Percentiles rank a stretch among this genome's conserved stretches.
These are phyloP conservation scores for Aspergillus sclerotialis DNA, from an alignment of 2,329 filamentous ascomycete species.

Conservation along the genomic window DNA sequence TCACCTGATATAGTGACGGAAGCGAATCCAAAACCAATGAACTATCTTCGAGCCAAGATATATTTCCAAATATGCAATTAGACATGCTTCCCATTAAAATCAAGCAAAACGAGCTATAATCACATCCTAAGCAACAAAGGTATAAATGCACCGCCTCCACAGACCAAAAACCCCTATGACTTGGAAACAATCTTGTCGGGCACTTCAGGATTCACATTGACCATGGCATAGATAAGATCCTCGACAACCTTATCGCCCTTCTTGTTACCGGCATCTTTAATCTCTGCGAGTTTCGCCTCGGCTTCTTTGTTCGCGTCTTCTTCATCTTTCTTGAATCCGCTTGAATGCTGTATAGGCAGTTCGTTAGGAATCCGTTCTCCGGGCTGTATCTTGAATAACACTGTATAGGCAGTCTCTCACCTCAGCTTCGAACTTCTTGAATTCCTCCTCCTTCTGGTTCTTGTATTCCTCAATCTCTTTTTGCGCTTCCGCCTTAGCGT, in stretches of 20 bases:
- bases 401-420: conserved; percentile 32
- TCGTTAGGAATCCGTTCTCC: neutral
- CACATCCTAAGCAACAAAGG: neutral
- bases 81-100: conserved; percentile 1
- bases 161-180: too few relatives aligned
- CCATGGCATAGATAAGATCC: conserved; percentile 77
- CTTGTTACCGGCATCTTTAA: conserved; percentile 72
- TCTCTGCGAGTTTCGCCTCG: conserved; percentile 73
- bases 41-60: too few relatives aligned
- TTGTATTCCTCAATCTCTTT: conserved; percentile 95
- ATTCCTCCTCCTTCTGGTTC: conserved; percentile 84
- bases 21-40: too few relatives aligned
- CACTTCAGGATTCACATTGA: conserved; percentile 69
- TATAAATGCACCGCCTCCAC: too few relatives aligned
- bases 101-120: neutral
- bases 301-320: conserved; percentile 73
- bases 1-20: too few relatives aligned
- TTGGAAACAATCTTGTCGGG: conserved; percentile 41
- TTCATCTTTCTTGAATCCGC: conserved; percentile 79
- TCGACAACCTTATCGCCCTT: conserved; percentile 72
- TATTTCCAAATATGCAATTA: too few relatives aligned
- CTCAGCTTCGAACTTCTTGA: conserved; percentile 86
- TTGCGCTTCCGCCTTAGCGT: conserved; percentile 92
- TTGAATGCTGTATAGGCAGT: conserved; percentile 61
- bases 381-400: neutral